phyloP scores from a whole-genome alignment of 129 eudicot genomes.

The Oenanthe sinensis region DNA sequence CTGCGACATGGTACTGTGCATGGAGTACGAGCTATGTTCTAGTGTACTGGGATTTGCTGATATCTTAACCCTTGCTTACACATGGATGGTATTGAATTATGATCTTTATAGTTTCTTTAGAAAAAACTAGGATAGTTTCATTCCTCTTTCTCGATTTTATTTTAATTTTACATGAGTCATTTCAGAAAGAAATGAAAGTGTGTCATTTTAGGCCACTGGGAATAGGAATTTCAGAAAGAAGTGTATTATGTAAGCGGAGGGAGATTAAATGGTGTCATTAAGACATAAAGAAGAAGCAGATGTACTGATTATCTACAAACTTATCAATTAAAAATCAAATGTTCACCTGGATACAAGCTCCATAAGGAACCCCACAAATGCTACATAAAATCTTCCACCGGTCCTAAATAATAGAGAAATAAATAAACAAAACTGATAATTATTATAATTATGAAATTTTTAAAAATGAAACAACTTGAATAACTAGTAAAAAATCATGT shows the following conservation, averaged over 20 bases:
- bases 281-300: no score
- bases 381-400: conserved; percentile 99
- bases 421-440: neutral
- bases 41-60: neutral
- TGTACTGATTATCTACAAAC: neutral
- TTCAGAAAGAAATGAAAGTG: neutral
- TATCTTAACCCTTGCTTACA: neutral
- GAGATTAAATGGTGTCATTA: neutral
- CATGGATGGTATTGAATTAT: neutral
- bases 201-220: neutral
- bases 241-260: neutral
- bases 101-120: neutral
- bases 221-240: neutral
- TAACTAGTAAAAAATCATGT: neutral
- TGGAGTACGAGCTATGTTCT: neutral
- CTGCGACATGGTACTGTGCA: neutral
- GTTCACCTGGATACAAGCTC: conserved; percentile 96
- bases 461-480: conserved; percentile 6
- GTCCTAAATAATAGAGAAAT: conserved; percentile 40
- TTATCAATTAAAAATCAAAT: conserved; percentile 12
- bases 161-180: neutral
- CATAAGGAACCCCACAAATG: conserved; percentile 86
- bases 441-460: neutral
- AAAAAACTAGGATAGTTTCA: neutral
- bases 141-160: neutral